Evolutionary conservation across 208 protist species (phyloP), one percentile per base, ranked within the genome.

Genomic region (Kentomonas sorsogonicus): DNA sequence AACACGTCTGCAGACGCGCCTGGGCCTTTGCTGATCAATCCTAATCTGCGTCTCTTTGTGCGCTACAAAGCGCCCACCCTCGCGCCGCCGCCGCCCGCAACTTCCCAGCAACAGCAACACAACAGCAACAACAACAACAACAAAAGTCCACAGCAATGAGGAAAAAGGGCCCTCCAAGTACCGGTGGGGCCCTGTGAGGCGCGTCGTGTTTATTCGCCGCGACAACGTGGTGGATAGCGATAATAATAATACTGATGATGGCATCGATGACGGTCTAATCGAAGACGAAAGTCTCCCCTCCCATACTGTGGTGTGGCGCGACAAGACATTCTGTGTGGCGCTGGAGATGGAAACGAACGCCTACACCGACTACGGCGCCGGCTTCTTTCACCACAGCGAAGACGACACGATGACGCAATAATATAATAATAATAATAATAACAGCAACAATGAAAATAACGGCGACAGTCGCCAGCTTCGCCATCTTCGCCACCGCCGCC

Each of bases 191-290:
- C n/a, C n/a, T n/a, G n/a, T n/a, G n/a, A n/a, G n/a, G n/a, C n/a
- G n/a, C n/a, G n/a, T n/a, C n/a, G n/a, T n/a, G n/a, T n/a, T n/a
- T n/a, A n/a, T n/a, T n/a, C n/a, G n/a, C n/a, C n/a, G n/a, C n/a
- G n/a, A n/a, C n/a, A n/a, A n/a, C n/a, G n/a, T n/a, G n/a, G n/a
- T n/a, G n/a, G n/a, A n/a, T n/a, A n/a, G n/a, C n/a, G n/a, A 48
- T 48, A 48, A 48, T 48, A 48, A 48, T 48, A 48, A 48, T 48
- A 48, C 6, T 6, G 43, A 48, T 20, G 43, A 11, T 41, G 38
- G 13, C 16, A 16, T 41, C 16, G 38, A 11, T 41, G 38, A 41
- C 11, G 16, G 13, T 11, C 16, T 16, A 18, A 41, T 18, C 16
- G 38, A 41, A 41, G n/a, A n/a, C n/a, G n/a, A n/a, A n/a, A n/a